Evolutionary conservation across 1,284 basidiomycete genomes (phyloP), one percentile per base, ranked within the genome.

Genomic region (Thecaphora thlaspeos): DNA sequence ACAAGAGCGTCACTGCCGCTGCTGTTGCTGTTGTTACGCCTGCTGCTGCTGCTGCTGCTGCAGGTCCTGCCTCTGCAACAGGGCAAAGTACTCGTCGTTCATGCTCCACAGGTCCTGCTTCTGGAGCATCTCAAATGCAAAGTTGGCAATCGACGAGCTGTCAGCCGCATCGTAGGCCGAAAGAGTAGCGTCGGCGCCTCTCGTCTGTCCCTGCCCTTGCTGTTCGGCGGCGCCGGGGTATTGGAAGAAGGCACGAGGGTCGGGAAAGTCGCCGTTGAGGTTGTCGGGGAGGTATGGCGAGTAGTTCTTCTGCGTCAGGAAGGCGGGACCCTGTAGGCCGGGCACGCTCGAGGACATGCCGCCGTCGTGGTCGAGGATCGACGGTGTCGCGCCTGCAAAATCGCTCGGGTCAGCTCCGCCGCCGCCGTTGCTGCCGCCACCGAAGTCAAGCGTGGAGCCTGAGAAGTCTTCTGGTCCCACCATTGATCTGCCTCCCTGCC

Each of bases 31-130:
- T 19, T 37, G 36, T 15, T 37, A 15, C 36, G 7, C 7, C 36
- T 37, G 36, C 36, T 37, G 40, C 40, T 10, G 40, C 40, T 24
- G 18, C 17, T 41, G 40, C 18, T n/a, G n/a, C 39, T 32, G 26
- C 28, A 51, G 58, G 42, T 22, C 32, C 11, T 43, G n/a, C 38
- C 50, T 53, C 24, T 65, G 53, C 48, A 65, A 37, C 30, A 60
- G 8, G 18, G 28, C 51, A 37, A 65, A 45, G 34, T 53, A 65
- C 10, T 65, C 57, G n/a, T 51, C 44, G 28, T 64, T 56, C 17
- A 64, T 28, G n/a, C 55, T 55, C 61, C 61, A 65, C 2, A 65
- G 47, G 32, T 57, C 60, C 41, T 60, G 57, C 37, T 61, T 65
- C 44, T 65, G 61, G 10, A 65, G 34, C 22, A 65, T 44, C 41